A percentile compares a stretch with the other conserved stretches of the same genome.
These are phyloP conservation scores for Linderina pennispora DNA, from an alignment of 192 early-diverging fungal genomes.

Conservation along the genomic window DNA sequence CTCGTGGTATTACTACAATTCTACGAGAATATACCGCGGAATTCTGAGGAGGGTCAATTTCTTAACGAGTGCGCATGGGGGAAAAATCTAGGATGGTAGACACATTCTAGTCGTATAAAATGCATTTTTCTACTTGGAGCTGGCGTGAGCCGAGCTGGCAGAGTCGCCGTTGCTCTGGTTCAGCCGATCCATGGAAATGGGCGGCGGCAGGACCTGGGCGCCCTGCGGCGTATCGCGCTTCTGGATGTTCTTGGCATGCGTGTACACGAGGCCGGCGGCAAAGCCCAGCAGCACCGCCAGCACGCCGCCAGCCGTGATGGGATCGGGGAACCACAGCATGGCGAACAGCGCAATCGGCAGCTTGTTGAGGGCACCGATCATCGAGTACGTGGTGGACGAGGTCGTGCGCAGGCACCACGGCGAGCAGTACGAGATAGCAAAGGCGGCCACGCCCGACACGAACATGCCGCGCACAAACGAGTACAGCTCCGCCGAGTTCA, in stretches of 20 bases:
- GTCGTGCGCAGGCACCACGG: slow-evolving; percentile 54
- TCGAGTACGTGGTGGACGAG: slow-evolving; percentile 80
- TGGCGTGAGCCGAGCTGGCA: background rate
- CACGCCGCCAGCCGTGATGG: slow-evolving; percentile 74
- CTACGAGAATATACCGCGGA: no score
- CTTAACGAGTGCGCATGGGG: no score
- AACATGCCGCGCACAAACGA: slow-evolving; percentile 63
- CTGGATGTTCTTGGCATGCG: slow-evolving; percentile 62
- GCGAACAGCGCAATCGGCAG: slow-evolving; percentile 92
- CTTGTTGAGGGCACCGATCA: slow-evolving; percentile 99
- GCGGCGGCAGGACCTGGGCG: slow-evolving; percentile 35
- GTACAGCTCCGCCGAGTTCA: slow-evolving; percentile 55
- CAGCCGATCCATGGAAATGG: slow-evolving; percentile 44
- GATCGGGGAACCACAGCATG: slow-evolving; percentile 92
- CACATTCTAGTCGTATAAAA: no score
- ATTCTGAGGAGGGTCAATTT: no score
- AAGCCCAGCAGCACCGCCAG: slow-evolving; percentile 85
- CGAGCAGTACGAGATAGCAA: slow-evolving; percentile 85
- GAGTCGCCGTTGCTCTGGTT: slow-evolving; percentile 5
- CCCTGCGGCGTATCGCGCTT: slow-evolving; percentile 48
- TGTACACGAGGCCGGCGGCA: slow-evolving; percentile 67
- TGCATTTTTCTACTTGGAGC: slow-evolving; percentile 18
- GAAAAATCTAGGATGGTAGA: no score
- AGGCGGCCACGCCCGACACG: slow-evolving; percentile 77
- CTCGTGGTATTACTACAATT: no score